These are phyloP conservation scores for Huiozyma naganishii DNA, from an alignment of 805 yeast species.

Conservation along the genomic window DNA sequence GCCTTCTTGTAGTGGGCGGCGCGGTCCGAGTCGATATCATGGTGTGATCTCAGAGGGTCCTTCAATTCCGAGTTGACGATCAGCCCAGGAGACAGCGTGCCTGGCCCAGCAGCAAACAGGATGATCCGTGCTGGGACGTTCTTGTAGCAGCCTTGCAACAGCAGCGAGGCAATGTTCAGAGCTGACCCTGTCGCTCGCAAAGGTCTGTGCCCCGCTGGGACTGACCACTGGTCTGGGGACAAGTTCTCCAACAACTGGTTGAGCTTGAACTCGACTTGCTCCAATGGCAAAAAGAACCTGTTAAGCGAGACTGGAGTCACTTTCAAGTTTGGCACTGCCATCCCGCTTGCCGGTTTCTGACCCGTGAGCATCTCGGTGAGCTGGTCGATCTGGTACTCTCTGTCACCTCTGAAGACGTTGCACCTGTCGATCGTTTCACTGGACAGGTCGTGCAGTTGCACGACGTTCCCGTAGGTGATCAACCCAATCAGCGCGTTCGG, in stretches of 20 bases:
- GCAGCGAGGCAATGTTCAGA: conserved; percentile 66
- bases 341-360: conserved; percentile 34
- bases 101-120: conserved; percentile 89
- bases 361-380: conserved; percentile 54
- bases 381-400: conserved; percentile 55
- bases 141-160: conserved; percentile 73
- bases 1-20: conserved; percentile 87
- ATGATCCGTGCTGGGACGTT: conserved; percentile 83
- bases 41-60: conserved; percentile 96
- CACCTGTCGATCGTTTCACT: conserved; percentile 59
- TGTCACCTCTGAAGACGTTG: conserved; percentile 79
- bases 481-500: conserved; percentile 84
- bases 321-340: conserved; percentile 24
- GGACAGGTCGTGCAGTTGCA: conserved; percentile 77
- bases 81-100: conserved; percentile 90
- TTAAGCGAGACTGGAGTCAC: conserved; percentile 37
- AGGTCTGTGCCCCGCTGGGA: conserved; percentile 73
- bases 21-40: conserved; percentile 83
- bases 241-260: conserved; percentile 70
- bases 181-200: conserved; percentile 92
- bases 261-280: conserved; percentile 72
- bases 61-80: conserved; percentile 85
- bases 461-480: conserved; percentile 77
- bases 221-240: conserved; percentile 80
- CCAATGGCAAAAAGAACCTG: conserved; percentile 63